These are phyloP conservation scores for Aspergillaceae sp. DNA, from an alignment of 2,329 filamentous ascomycete species.

Conservation along the genomic window DNA sequence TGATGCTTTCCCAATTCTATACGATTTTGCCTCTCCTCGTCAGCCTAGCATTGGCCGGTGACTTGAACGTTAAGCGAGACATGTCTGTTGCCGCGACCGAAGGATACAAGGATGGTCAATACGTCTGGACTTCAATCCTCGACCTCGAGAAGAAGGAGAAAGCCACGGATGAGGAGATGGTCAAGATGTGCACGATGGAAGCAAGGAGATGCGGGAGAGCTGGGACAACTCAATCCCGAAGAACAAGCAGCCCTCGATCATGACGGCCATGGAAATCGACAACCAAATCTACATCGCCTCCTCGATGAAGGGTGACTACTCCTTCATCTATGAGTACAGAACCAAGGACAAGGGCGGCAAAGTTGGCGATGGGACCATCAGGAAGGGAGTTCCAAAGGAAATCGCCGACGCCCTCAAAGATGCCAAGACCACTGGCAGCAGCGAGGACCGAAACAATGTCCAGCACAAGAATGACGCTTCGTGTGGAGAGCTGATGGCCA, in stretches of 20 bases:
- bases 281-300: neutral
- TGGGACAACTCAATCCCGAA: neutral
- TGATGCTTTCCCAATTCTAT: neutral
- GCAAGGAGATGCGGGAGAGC: neutral
- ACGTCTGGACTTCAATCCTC: neutral
- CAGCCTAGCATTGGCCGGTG: neutral
- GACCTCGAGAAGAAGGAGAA: neutral
- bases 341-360: neutral
- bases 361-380: neutral
- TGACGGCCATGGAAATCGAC: neutral
- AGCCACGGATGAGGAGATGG: neutral
- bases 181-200: neutral
- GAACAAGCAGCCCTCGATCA: neutral
- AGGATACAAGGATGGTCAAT: neutral
- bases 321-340: neutral
- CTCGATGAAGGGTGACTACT: conserved; percentile 1
- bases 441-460: neutral
- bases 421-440: neutral
- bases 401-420: neutral
- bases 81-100: neutral
- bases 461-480: neutral
- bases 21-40: neutral
- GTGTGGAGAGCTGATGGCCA: neutral
- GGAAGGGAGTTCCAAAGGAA: neutral
- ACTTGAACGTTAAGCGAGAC: neutral